phyloP scores from a whole-genome alignment of 2,329 filamentous ascomycete genomes.

The Colletotrichum caudatum region DNA sequence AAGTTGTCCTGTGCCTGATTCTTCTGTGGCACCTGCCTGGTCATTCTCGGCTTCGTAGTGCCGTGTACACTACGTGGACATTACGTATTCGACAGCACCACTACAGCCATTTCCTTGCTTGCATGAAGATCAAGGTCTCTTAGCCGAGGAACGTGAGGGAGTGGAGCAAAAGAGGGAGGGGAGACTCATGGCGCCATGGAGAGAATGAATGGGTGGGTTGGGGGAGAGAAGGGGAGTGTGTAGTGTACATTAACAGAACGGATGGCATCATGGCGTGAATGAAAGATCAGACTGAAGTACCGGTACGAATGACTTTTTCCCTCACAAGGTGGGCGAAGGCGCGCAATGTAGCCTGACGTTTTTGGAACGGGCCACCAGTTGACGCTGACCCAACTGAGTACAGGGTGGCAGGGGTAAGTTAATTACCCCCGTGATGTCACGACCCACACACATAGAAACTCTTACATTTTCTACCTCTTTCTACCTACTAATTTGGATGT shows the following conservation, averaged over 20 bases:
- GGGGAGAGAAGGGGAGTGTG: background rate
- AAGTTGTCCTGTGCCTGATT: slow-evolving; percentile 13
- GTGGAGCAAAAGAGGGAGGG: background rate
- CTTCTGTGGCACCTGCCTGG: slow-evolving; percentile 25
- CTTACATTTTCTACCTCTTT: too few species aligned
- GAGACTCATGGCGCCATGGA: slow-evolving; percentile 10
- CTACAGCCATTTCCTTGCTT: slow-evolving; percentile 22
- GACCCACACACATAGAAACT: too few species aligned
- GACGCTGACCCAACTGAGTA: slow-evolving; percentile 12
- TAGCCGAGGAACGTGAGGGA: slow-evolving; percentile 14
- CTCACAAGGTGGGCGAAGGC: slow-evolving; percentile 16
- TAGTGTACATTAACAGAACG: background rate
- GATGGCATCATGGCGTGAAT: slow-evolving; percentile 18
- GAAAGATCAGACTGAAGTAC: slow-evolving; percentile 5
- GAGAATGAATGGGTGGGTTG: background rate
- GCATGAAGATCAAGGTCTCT: slow-evolving; percentile 28
- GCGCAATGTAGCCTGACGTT: slow-evolving; percentile 36
- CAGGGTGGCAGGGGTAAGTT: too few species aligned
- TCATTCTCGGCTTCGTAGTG: slow-evolving; percentile 22
- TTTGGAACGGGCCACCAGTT: slow-evolving; percentile 26
- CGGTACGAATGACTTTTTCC: background rate
- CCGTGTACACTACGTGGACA: too few species aligned
- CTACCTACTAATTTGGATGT: too few species aligned
- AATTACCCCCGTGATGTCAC: too few species aligned
- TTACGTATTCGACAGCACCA: slow-evolving; percentile 12